Percentiles rank a stretch among this genome's conserved stretches.
Conservation (phyloP, 805 yeast genomes). For the Phaffomyces opuntiae region DNA sequence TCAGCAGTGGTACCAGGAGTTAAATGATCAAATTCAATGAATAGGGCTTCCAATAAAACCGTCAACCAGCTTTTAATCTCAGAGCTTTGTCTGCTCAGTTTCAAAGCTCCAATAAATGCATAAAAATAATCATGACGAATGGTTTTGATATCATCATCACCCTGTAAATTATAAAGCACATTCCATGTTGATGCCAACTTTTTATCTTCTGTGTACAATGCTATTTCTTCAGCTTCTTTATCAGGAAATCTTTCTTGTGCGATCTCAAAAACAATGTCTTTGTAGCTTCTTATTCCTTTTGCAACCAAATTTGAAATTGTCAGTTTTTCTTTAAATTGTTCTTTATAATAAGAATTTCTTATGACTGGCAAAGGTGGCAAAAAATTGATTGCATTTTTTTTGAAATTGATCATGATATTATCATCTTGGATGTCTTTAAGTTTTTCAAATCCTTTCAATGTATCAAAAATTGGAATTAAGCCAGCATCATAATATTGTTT, state of each 20-base stretch:
- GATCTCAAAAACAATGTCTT: conserved; percentile 1
- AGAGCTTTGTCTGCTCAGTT: not conserved
- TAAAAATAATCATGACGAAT: conserved; percentile 6
- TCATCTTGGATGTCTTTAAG: not conserved
- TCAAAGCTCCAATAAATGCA: conserved; percentile 8
- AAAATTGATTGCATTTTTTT: not conserved
- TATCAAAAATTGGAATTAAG: conserved; percentile 3
- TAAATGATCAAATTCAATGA: not conserved
- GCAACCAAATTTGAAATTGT: not conserved
- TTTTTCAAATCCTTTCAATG: not conserved
- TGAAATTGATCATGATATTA: not conserved
- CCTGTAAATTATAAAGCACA: not conserved
- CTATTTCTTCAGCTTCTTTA: conserved; percentile 3
- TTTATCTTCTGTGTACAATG: not conserved
- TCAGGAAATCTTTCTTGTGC: conserved; percentile 4
- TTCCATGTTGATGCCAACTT: conserved; percentile 5
- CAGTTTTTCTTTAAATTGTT: conserved; percentile 1
- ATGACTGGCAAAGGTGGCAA: not conserved
- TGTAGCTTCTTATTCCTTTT: conserved; percentile 5
- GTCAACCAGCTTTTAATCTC: conserved; percentile 6
- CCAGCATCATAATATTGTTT: conserved; percentile 3
- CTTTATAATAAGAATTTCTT: not conserved
- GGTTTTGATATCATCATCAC: not conserved
- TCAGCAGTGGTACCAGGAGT: not conserved
- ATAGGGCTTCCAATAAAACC: conserved; percentile 5